phyloP scores from a whole-genome alignment of 2,329 filamentous ascomycete species.

The Fusarium falciforme region DNA sequence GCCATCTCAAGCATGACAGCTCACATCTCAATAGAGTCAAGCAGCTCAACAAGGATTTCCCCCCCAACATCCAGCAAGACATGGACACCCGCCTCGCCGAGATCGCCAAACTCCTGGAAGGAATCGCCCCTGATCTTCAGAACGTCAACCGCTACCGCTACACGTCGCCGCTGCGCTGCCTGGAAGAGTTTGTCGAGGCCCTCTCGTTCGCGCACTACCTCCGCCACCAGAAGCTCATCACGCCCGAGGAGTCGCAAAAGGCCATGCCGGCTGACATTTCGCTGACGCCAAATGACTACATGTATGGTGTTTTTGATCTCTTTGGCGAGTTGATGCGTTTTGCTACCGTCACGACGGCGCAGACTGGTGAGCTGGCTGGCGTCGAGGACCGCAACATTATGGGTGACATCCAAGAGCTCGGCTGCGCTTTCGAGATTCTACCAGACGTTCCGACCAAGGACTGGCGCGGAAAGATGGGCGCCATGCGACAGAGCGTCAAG shows the following conservation, averaged over 20 bases:
- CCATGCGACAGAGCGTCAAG: constrained; percentile 88
- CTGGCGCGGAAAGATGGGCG: constrained; percentile 82
- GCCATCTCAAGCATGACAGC: constrained; percentile 4
- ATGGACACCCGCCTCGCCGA: constrained; percentile 75
- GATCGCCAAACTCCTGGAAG: constrained; percentile 75
- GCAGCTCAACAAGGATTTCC: constrained; percentile 70
- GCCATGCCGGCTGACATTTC: constrained; percentile 65
- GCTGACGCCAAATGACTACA: constrained; percentile 85
- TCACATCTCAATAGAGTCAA: constrained; percentile 67
- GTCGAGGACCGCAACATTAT: constrained; percentile 70
- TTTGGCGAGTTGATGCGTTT: constrained; percentile 98
- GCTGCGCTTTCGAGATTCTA: constrained; percentile 80
- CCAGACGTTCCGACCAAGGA: constrained; percentile 66
- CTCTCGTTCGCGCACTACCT: constrained; percentile 91
- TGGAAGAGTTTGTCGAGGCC: constrained; percentile 96
- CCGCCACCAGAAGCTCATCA: constrained; percentile 78
- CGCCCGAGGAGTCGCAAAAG: constrained; percentile 68
- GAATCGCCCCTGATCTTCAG: constrained; percentile 78
- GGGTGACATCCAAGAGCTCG: constrained; percentile 82
- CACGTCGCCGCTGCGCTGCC: constrained; percentile 80
- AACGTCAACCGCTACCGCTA: constrained; percentile 88
- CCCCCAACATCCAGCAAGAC: constrained; percentile 75
- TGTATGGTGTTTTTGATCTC: constrained; percentile 92
- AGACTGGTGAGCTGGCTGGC: constrained; percentile 68
- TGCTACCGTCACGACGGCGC: constrained; percentile 87